Conservation (phyloP, 139 green algal genomes). For the Chlamydomonas sphaeroides region DNA sequence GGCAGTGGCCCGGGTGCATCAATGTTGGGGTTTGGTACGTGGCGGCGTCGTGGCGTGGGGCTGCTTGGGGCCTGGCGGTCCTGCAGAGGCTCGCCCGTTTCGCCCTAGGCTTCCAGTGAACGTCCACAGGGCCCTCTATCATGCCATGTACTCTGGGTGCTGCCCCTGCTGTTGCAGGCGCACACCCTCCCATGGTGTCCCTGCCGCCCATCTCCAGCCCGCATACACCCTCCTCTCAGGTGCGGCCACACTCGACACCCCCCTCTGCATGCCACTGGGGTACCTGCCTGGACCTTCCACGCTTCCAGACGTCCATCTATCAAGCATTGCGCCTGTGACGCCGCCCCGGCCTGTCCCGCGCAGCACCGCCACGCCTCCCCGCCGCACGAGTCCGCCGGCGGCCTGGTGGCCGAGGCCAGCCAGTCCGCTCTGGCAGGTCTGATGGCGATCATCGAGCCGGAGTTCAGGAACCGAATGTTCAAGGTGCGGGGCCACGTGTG, state of each 20-base stretch:
- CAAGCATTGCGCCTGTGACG: neutral
- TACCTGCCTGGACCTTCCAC: too few relatives aligned
- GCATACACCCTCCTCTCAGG: neutral
- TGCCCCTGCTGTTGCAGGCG: neutral
- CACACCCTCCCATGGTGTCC: conserved; percentile 38
- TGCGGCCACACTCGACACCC: too few relatives aligned
- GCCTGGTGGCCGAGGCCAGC: neutral
- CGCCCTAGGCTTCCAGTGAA: too few relatives aligned
- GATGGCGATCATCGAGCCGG: conserved; percentile 51
- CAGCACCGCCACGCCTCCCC: neutral
- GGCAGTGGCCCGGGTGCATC: too few relatives aligned
- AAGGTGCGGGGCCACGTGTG: conserved; percentile 4
- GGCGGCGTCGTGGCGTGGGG: too few relatives aligned
- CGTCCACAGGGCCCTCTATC: too few relatives aligned
- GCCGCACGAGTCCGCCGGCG: neutral
- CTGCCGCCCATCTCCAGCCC: conserved; percentile 44
- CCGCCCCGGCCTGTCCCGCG: neutral
- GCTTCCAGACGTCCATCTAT: neutral
- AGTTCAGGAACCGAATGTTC: conserved; percentile 47
- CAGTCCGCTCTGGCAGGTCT: conserved; percentile 22
- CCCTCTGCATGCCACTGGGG: too few relatives aligned
- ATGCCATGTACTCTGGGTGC: too few relatives aligned
- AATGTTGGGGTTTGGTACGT: too few relatives aligned
- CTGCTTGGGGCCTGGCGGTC: too few relatives aligned
- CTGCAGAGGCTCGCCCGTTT: too few relatives aligned